Base-by-base conservation (phyloP, 257 asterid genomes). In the Linaria vulgaris region DNA sequence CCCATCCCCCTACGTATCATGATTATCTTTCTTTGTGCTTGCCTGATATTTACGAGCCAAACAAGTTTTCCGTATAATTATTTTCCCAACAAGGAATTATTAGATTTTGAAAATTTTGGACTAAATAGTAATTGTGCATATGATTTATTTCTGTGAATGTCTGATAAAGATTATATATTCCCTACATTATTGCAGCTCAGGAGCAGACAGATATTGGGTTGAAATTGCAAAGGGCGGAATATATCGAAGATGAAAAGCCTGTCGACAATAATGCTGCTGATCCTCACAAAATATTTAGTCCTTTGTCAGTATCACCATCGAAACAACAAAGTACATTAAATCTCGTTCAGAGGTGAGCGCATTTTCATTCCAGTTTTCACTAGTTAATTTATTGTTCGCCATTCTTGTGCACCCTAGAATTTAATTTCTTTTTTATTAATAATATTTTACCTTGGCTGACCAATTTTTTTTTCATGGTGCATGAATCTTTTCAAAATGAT, bases 261-360 rank as follows among this genome's bases (percentile, higher is more conserved):
- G 22, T n/a, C 37, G 49, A 23, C n/a, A 5, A 34, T 12, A 51
- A 3, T 21, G 21, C 56, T 51, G 51, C 24, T 19, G 20, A 49
- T 30, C 30, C 10, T 15, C 56, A 13, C 68, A 45, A 17, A 25
- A 59, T 20, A 12, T 66, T 54, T 65, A 57, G 62, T 66, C 53
- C 71, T 38, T 34, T 50, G 14, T 44, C 66, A 14, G 43, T 45
- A 27, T 27, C 34, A 52, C 63, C 79, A 72, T 77, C 80, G 77
- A 57, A 39, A 39, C 77, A 71, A 57, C 72, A 74, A 44, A 69
- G 71, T 30, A 63, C 71, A 60, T 73, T 71, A 21, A 83, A 72
- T 56, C 72, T 69, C 67, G 62, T 77, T 76, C 86, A 75, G 60
- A 82, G 80, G 91, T 87, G 68, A 77, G 80, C 74, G 72, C 73